Percentiles rank a stretch among this genome's conserved stretches.
phyloP scores from a whole-genome alignment of 768 basidiomycete genomes.

The Tremella fuciformis region DNA sequence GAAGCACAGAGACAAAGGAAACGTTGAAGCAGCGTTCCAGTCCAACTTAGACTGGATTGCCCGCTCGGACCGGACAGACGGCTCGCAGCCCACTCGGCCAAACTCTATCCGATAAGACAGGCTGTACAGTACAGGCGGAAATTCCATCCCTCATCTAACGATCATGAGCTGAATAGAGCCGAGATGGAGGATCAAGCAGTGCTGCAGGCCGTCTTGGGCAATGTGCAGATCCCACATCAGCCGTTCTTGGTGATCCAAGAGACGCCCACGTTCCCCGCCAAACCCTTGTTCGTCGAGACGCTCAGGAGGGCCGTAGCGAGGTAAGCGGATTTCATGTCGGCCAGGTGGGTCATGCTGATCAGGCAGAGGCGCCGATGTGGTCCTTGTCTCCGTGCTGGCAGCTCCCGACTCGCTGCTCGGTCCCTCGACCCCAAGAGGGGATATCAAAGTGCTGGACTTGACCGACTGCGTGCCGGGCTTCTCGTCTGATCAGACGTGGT shows the following conservation, averaged over 20 bases:
- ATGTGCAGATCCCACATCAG: conserved; percentile 46
- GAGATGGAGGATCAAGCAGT: conserved; percentile 8
- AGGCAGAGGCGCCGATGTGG: background rate
- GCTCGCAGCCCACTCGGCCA: too few species aligned
- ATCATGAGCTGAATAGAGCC: too few species aligned
- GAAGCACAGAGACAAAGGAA: too few species aligned
- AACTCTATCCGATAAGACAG: too few species aligned
- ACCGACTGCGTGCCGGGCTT: conserved; percentile 29
- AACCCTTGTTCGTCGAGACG: conserved; percentile 39
- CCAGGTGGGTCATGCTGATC: background rate
- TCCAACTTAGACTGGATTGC: too few species aligned
- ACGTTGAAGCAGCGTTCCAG: too few species aligned
- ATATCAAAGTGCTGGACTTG: conserved; percentile 31
- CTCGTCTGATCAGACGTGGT: conserved; percentile 6
- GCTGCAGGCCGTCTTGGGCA: conserved; percentile 31
- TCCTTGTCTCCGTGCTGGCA: conserved; percentile 30
- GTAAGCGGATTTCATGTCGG: conserved; percentile 18
- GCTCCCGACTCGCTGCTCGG: conserved; percentile 24
- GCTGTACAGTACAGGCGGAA: too few species aligned
- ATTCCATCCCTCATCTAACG: too few species aligned
- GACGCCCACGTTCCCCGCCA: conserved; percentile 34
- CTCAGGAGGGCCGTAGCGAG: conserved; percentile 24
- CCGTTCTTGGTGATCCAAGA: conserved; percentile 43
- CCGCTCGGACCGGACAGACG: too few species aligned
- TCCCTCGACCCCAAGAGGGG: background rate